Evolutionary conservation across 257 asterid genomes (phyloP), one percentile per base, ranked within the genome.

Genomic region (Haberlea rhodopensis): DNA sequence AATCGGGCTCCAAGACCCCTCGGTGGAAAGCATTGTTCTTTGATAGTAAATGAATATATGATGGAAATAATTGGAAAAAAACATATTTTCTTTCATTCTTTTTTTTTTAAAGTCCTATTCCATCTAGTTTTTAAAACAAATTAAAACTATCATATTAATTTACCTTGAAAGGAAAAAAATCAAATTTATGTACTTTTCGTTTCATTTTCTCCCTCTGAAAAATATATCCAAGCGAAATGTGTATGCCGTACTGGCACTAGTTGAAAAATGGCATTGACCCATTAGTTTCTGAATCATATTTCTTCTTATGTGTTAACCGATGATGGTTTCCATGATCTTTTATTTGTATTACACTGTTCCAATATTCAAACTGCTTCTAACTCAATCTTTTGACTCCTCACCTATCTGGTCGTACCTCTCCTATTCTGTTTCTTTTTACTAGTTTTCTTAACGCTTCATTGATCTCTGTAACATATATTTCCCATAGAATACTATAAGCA

Each of bases 401-500:
- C n/a, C n/a, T n/a, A n/a, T n/a, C n/a, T n/a, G n/a, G n/a, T n/a
- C n/a, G n/a, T n/a, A n/a, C n/a, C n/a, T n/a, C n/a, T 56, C 57
- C 11, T 43, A 16, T 20, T 63, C 20, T 34, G 26, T 43, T 20
- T 13, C 55, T 19, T 59, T 31, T 8, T 20, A 25, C 7, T 45
- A 25, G 51, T 54, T 70, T 25, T 52, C 51, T 61, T 26, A 62
- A 60, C 46, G 19, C 20, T 46, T 57, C 67, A 8, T 16, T 57
- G 59, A 54, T 27, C 60, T 61, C 52, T 34, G 24, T 9, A 34
- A 60, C 64, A 57, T 27, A 4, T 27, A 60, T 25, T 28, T 60
- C 52, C 25, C 59, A 66, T 76, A 90, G 99, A 90, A 85, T 72
- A 69, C 75, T 54, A 16, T 75, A 22, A 71, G 73, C 62, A 53